These are phyloP conservation scores for Puccinia polysora DNA, from an alignment of 1,284 basidiomycete genomes.

Conservation along the genomic window DNA sequence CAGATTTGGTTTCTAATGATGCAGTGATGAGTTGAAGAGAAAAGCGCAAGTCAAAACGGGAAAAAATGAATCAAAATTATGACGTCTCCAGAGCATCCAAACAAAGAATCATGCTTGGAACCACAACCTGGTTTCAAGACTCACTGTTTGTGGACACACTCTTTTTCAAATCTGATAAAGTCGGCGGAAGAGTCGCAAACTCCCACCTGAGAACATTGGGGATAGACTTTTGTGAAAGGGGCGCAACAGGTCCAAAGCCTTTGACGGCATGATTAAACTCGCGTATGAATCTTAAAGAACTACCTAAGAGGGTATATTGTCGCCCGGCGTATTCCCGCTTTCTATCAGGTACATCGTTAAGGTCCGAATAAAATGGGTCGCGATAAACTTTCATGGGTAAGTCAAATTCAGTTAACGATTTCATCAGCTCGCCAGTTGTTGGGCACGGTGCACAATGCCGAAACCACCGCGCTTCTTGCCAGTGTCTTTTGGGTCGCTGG, in stretches of 20 bases:
- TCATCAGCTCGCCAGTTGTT: constrained; percentile 58
- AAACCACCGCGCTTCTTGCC: constrained; percentile 53
- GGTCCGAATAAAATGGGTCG: constrained; percentile 72
- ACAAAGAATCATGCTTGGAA: too few relatives aligned
- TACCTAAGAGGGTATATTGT: constrained; percentile 63
- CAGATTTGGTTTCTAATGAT: not conserved
- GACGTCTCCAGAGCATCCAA: too few relatives aligned
- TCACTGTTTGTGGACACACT: constrained; percentile 49
- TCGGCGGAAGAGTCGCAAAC: constrained; percentile 66
- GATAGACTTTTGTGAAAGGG: not conserved
- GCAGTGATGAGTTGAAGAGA: not conserved
- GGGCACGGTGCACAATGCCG: constrained; percentile 62
- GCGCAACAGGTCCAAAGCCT: not conserved
- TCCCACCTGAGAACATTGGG: constrained; percentile 62
- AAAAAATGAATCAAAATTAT: not conserved
- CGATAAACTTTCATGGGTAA: constrained; percentile 67
- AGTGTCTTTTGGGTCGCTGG: not conserved
- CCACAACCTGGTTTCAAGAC: not conserved
- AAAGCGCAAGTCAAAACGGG: not conserved
- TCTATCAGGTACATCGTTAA: constrained; percentile 65
- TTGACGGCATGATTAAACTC: constrained; percentile 50
- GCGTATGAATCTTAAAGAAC: constrained; percentile 50
- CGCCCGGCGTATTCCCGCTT: constrained; percentile 76
- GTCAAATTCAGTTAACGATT: constrained; percentile 59
- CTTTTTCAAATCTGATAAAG: constrained; percentile 57